These are phyloP conservation scores for Sugiyamaella japonica DNA, from an alignment of 1,139 yeast genomes.

Conservation along the genomic window DNA sequence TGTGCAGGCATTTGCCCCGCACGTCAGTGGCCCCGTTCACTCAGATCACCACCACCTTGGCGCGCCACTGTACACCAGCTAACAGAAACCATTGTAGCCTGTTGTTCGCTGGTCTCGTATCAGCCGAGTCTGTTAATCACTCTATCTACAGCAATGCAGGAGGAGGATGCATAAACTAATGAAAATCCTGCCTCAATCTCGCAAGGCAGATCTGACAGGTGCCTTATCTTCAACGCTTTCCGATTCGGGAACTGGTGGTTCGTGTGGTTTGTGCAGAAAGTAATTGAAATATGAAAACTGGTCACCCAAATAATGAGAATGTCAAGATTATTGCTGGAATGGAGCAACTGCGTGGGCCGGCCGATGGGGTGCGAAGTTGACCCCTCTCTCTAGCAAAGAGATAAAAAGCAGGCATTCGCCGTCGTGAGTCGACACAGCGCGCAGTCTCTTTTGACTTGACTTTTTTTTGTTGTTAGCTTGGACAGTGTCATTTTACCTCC, in stretches of 20 bases:
- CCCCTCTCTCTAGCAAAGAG: background rate
- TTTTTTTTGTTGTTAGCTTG: background rate
- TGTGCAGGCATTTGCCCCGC: too few species aligned
- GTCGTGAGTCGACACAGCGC: background rate
- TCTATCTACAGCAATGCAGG: background rate
- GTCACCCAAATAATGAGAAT: conserved; percentile 5
- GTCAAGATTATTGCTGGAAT: background rate
- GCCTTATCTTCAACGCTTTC: background rate
- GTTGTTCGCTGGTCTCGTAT: background rate
- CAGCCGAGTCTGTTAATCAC: background rate
- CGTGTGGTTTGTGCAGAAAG: background rate
- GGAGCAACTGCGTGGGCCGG: background rate
- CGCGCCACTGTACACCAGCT: too few species aligned
- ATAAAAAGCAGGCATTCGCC: background rate
- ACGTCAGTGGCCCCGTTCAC: too few species aligned
- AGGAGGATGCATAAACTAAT: conserved; percentile 2
- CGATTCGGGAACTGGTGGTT: background rate
- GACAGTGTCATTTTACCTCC: background rate
- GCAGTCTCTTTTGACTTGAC: background rate
- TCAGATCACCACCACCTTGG: too few species aligned
- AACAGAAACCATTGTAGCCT: too few species aligned
- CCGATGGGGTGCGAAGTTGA: background rate
- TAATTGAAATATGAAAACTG: conserved; percentile 13
- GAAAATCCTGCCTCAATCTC: background rate
- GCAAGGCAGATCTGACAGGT: conserved; percentile 7